Percentiles rank a stretch among this genome's conserved stretches.
phyloP scores from a whole-genome alignment of 2,329 filamentous ascomycete genomes.

The Rhynchosporium graminicola region DNA sequence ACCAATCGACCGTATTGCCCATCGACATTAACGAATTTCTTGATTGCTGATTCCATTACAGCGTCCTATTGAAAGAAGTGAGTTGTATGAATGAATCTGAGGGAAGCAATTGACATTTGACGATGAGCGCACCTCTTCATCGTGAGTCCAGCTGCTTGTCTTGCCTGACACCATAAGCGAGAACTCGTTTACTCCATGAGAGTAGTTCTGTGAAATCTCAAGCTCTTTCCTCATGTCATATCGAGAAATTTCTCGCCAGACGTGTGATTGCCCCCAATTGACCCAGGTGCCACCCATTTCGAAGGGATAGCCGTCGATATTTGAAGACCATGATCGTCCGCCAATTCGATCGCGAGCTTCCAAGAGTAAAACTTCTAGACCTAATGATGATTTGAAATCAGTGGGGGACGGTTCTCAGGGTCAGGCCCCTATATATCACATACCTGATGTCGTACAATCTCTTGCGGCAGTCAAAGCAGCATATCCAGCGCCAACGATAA shows the following conservation, averaged over 20 bases:
- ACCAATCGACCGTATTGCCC: constrained; percentile 43
- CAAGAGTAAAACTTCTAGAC: constrained; percentile 43
- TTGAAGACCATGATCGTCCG: constrained; percentile 49
- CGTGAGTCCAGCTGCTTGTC: constrained; percentile 44
- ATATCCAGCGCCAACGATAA: constrained; percentile 42
- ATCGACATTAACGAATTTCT: constrained; percentile 51
- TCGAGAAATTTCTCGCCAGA: constrained; percentile 49
- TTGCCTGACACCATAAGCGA: constrained; percentile 29
- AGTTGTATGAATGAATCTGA: too few relatives aligned
- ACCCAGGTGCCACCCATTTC: constrained; percentile 55
- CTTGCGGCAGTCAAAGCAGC: constrained; percentile 40
- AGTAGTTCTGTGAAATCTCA: constrained; percentile 43
- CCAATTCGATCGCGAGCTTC: constrained; percentile 52
- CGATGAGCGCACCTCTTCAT: constrained; percentile 41
- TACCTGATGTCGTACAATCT: constrained; percentile 26
- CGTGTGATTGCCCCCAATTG: constrained; percentile 47
- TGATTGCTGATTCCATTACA: constrained; percentile 27
- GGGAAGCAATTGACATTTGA: too few relatives aligned
- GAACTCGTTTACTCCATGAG: constrained; percentile 46
- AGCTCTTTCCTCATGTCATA: constrained; percentile 48
- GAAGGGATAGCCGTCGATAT: constrained; percentile 47
- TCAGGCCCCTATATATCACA: constrained; percentile 12
- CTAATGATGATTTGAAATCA: neutral
- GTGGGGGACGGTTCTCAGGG: neutral
- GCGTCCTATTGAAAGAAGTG: neutral